phyloP scores from a whole-genome alignment of 2,329 filamentous ascomycete genomes.

The Aspergillus vadensis region DNA sequence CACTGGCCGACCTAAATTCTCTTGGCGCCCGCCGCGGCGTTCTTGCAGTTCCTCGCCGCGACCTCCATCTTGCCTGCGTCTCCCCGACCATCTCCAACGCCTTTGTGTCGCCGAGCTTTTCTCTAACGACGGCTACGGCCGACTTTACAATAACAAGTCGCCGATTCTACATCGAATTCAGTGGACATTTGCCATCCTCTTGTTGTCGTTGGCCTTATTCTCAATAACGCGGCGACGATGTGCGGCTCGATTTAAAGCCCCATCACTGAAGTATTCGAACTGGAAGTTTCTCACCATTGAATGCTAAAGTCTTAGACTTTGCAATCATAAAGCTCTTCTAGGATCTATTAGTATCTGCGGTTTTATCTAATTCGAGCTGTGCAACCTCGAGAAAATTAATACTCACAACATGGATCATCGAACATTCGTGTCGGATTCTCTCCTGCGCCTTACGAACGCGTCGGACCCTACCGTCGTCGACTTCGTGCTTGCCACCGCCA shows the following conservation, averaged over 20 bases:
- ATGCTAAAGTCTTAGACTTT: background rate
- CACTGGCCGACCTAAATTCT: background rate
- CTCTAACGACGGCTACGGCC: background rate
- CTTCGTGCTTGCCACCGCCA: conserved; percentile 58
- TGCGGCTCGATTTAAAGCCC: background rate
- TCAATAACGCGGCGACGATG: background rate
- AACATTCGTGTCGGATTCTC: conserved; percentile 52
- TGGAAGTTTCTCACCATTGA: background rate
- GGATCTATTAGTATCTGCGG: too few relatives aligned
- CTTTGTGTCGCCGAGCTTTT: too few relatives aligned
- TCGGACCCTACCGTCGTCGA: conserved; percentile 59
- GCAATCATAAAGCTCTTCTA: background rate
- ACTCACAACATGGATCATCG: conserved; percentile 39
- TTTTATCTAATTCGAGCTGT: background rate
- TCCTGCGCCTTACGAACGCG: conserved; percentile 56
- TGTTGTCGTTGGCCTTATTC: background rate
- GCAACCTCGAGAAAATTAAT: background rate
- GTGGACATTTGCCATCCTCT: too few relatives aligned
- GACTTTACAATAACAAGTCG: background rate
- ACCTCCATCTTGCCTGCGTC: background rate
- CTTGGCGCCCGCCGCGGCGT: background rate
- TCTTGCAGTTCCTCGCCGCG: background rate
- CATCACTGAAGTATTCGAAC: background rate
- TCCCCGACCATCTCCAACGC: too few relatives aligned
- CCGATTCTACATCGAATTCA: background rate